Evolutionary conservation across 345 rosid species (phyloP).

Genomic region (Camelina hispida): DNA sequence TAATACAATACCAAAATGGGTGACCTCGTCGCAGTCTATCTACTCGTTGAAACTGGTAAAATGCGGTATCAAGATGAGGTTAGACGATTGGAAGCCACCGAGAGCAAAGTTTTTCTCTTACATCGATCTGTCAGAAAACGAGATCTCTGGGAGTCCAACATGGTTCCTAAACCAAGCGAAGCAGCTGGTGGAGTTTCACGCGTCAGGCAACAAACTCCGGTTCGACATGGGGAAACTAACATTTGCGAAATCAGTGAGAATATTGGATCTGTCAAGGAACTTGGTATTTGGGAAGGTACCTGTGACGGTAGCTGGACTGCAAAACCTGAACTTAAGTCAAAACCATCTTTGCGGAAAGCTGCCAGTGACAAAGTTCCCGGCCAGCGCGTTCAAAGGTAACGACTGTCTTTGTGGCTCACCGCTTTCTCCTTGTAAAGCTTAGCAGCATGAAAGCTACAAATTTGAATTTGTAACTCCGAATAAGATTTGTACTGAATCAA

Average conservation of each 20-base stretch:
- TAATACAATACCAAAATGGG: conserved; percentile 67
- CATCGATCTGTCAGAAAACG: conserved; percentile 58
- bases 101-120: conserved; percentile 56
- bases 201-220: conserved; percentile 56
- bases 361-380: conserved; percentile 59
- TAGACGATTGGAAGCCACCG: conserved; percentile 61
- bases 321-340: conserved; percentile 58
- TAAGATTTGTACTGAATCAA: no score
- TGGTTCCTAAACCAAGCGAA: conserved; percentile 54
- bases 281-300: conserved; percentile 64
- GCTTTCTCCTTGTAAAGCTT: conserved; percentile 50
- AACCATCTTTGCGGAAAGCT: conserved; percentile 72
- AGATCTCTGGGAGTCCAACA: conserved; percentile 62
- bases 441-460: background rate
- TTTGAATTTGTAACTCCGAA: no score
- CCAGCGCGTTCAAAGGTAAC: conserved; percentile 54
- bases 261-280: conserved; percentile 61
- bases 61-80: conserved; percentile 63
- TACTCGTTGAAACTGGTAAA: conserved; percentile 65
- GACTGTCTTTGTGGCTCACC: conserved; percentile 66
- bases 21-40: conserved; percentile 62
- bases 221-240: conserved; percentile 56
- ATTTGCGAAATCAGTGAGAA: conserved; percentile 38
- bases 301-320: conserved; percentile 46
- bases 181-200: conserved; percentile 42